These are phyloP conservation scores for Cercospora nicotianae DNA, from an alignment of 2,329 filamentous ascomycete genomes.

Conservation along the genomic window DNA sequence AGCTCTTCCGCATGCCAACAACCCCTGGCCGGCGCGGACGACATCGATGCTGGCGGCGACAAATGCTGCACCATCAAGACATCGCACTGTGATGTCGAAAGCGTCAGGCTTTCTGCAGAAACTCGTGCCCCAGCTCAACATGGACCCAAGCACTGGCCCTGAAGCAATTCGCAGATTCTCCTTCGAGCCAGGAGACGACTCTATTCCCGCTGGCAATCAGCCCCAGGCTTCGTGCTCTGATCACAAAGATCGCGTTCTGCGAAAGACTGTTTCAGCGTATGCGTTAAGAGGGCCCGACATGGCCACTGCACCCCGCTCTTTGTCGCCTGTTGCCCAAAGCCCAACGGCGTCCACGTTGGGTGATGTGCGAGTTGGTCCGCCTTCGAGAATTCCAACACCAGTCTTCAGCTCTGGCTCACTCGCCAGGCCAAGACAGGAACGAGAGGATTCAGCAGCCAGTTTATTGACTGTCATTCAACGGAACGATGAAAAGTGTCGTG, in stretches of 20 bases:
- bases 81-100: slow-evolving; percentile 32
- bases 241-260: slow-evolving; percentile 23
- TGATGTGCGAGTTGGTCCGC: slow-evolving; percentile 20
- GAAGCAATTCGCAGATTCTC: slow-evolving; percentile 42
- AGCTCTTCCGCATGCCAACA: neutral
- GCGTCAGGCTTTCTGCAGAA: slow-evolving; percentile 37
- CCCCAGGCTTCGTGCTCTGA: neutral
- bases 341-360: slow-evolving; percentile 24
- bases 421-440: slow-evolving; percentile 41
- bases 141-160: slow-evolving; percentile 18
- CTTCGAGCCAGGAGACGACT: slow-evolving; percentile 47
- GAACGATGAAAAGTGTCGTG: slow-evolving; percentile 30
- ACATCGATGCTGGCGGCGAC: slow-evolving; percentile 12
- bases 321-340: slow-evolving; percentile 30
- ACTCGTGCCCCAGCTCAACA: slow-evolving; percentile 30
- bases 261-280: slow-evolving; percentile 32
- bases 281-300: slow-evolving; percentile 18
- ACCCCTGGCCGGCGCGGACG: slow-evolving; percentile 3
- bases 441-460: slow-evolving; percentile 43
- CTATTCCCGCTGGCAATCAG: slow-evolving; percentile 19
- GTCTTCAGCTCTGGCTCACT: slow-evolving; percentile 34
- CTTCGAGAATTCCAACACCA: slow-evolving; percentile 49
- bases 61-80: slow-evolving; percentile 15
- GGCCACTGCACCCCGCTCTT: slow-evolving; percentile 8
- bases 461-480: slow-evolving; percentile 36